phyloP scores from a whole-genome alignment of 768 basidiomycete species.

The Psilocybe cyanescens region DNA sequence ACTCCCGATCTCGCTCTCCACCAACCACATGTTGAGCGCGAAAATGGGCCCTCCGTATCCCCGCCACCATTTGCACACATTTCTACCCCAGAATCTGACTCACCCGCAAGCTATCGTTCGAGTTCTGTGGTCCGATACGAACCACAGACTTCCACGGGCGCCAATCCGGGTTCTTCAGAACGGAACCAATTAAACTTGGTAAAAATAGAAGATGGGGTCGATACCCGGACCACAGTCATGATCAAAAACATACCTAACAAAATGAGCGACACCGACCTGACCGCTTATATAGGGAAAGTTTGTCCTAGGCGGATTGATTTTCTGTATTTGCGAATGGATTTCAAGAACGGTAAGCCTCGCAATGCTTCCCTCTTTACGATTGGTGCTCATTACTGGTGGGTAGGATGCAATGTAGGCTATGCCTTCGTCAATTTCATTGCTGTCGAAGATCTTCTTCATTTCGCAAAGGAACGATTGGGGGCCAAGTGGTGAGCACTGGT shows the following conservation, averaged over 20 bases:
- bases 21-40: not conserved
- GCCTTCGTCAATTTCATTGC: constrained; percentile 92
- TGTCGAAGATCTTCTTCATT: constrained; percentile 74
- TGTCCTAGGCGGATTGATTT: constrained; percentile 84
- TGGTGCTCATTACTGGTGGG: not conserved
- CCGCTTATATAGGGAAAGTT: constrained; percentile 68
- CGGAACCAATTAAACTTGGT: constrained; percentile 62
- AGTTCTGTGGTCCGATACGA: constrained; percentile 1
- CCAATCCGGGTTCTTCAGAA: constrained; percentile 20
- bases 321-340: constrained; percentile 87
- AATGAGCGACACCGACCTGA: constrained; percentile 77
- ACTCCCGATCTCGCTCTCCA: not conserved
- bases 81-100: constrained; percentile 2
- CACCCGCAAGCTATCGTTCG: constrained; percentile 1
- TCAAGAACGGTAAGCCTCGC: constrained; percentile 62
- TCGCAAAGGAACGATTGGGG: constrained; percentile 75
- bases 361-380: not conserved
- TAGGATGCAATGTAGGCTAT: constrained; percentile 80
- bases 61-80: constrained; percentile 8
- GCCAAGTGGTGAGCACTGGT: constrained; percentile 69
- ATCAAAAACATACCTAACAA: constrained; percentile 94
- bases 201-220: constrained; percentile 75
- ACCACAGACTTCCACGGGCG: not conserved
- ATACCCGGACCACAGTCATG: constrained; percentile 87
- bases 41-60: not conserved